Conservation (phyloP, 108 stramenopile species). For the Seminavis robusta region DNA sequence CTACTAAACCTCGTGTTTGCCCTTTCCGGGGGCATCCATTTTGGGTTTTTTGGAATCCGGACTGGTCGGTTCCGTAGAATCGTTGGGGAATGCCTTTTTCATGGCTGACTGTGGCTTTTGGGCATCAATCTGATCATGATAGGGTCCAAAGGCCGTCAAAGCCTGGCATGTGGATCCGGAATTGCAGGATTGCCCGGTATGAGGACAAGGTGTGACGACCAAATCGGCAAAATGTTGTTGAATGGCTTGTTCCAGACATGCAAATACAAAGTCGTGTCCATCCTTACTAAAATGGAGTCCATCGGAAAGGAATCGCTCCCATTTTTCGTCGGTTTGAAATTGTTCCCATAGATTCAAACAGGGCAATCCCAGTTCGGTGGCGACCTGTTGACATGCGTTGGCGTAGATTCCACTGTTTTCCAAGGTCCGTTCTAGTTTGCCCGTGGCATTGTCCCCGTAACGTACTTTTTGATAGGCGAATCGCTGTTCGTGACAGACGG, state of each 20-base stretch:
- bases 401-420: constrained; percentile 52
- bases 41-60: no score
- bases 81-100: constrained; percentile 39
- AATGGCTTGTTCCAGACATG: constrained; percentile 40
- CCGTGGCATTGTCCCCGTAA: constrained; percentile 63
- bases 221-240: constrained; percentile 37
- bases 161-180: constrained; percentile 47
- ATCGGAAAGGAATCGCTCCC: constrained; percentile 51
- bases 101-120: constrained; percentile 35
- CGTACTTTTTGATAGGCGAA: constrained; percentile 47
- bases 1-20: no score
- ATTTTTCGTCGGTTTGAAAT: constrained; percentile 38
- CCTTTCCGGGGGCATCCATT: no score
- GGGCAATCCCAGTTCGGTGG: constrained; percentile 36
- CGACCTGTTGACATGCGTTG: constrained; percentile 42
- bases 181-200: constrained; percentile 59
- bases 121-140: constrained; percentile 83
- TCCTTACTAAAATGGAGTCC: constrained; percentile 69
- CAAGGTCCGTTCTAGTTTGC: constrained; percentile 55
- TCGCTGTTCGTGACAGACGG: constrained; percentile 59
- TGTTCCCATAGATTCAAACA: constrained; percentile 45
- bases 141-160: constrained; percentile 46
- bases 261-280: constrained; percentile 54
- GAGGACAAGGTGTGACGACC: constrained; percentile 45
- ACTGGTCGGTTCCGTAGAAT: no score